Evolutionary conservation across 495 filamentous ascomycete genomes (phyloP), one percentile per base, ranked within the genome.

Genomic region (Lindgomyces ingoldianus): DNA sequence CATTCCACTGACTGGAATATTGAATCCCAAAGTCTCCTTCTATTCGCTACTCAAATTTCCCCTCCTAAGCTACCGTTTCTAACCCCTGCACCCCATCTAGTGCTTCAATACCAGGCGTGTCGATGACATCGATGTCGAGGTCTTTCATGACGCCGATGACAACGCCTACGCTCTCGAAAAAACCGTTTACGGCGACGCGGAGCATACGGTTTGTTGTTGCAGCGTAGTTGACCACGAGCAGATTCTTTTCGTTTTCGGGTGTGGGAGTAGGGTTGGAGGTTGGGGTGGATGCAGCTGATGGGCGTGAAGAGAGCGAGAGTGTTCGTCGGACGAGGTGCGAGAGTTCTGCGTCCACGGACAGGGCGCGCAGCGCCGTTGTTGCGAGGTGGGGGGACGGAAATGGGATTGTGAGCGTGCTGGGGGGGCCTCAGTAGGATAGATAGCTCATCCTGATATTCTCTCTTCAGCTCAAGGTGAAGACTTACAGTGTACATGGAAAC

Each of bases 121-220:
- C 81, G 51, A 96, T 71, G 9, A 93, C 88, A 79, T 97, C 94
- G 18, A 89, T 83, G 77, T 98, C 94, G 61, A 98, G 73, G 74
- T 96, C 89, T 70, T 88, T 84, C 87, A 95, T 95, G 0, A 94
- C 87, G 30, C 88, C 88, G 46, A 98, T 73, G 0, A 97, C 85
- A 36, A 96, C 84, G 10, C 86, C 84, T 26, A 97, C 69, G 66
- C 89, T 95, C 64, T 98, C 94, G 81, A 98, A 91, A 72, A 96
- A 96, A n/a, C 93, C 91, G 77, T 98, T 98, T 66, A 96, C 93
- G 14, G 94, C 91, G 10, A 98, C 94, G 16, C 94, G 87, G 65
- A 98, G 81, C 95, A 97, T 97, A 59, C 94, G 87, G 66, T 96
- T 94, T 16, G 94, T 98, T 0, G 91, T 92, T 0, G 94, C 94